Evolutionary conservation across 257 asterid genomes (phyloP).

Genomic region (Echites panduratus): DNA sequence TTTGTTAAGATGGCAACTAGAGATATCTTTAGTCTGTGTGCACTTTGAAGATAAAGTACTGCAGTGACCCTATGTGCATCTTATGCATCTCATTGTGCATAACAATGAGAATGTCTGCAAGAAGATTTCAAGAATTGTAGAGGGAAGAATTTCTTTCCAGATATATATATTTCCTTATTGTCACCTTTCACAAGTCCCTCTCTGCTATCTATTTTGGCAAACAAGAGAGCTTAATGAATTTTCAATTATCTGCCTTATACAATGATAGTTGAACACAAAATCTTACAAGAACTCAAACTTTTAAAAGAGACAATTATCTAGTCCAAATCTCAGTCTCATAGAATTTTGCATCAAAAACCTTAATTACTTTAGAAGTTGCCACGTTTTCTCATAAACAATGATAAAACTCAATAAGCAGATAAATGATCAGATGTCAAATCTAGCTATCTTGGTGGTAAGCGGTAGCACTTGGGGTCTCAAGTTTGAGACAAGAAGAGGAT

Average conservation of each 20-base stretch:
- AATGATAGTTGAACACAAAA: not conserved
- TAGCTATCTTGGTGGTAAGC: too few relatives aligned
- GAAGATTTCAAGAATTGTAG: too few relatives aligned
- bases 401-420: not conserved
- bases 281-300: not conserved
- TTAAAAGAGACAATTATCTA: not conserved
- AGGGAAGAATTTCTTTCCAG: not conserved
- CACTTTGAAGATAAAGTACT: not conserved
- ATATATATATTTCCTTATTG: not conserved
- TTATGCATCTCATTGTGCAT: too few relatives aligned
- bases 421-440: too few relatives aligned
- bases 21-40: too few relatives aligned
- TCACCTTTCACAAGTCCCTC: not conserved
- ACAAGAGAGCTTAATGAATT: not conserved
- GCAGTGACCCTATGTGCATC: not conserved
- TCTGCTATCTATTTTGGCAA: not conserved
- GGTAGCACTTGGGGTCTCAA: too few relatives aligned
- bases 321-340: not conserved
- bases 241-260: not conserved
- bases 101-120: not conserved
- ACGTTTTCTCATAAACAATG: not conserved
- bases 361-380: not conserved
- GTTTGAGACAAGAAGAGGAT: too few relatives aligned
- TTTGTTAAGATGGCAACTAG: not conserved
- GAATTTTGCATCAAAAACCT: not conserved